Evolutionary conservation across 1,284 basidiomycete genomes (phyloP).

Genomic region (Cerrena zonata): DNA sequence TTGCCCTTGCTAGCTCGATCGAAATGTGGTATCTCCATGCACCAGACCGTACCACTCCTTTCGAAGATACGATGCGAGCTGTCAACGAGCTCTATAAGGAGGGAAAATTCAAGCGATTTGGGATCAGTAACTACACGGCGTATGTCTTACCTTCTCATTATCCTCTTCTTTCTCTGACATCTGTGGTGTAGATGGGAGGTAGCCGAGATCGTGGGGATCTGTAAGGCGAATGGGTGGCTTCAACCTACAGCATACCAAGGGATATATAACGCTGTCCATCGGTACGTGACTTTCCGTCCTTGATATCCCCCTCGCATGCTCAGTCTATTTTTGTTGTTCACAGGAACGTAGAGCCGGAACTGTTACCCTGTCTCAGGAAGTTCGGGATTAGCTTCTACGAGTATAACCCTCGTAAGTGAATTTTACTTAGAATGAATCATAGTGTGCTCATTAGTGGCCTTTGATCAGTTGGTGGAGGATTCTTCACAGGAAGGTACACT

Average conservation of each 20-base stretch:
- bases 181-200: conserved; percentile 44
- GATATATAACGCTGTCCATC: conserved; percentile 50
- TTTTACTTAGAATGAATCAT: no score
- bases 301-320: background rate
- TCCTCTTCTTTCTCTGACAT: background rate
- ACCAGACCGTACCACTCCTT: conserved; percentile 44
- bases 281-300: conserved; percentile 16
- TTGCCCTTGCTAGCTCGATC: conserved; percentile 17
- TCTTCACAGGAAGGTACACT: conserved; percentile 33
- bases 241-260: conserved; percentile 69
- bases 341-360: conserved; percentile 48
- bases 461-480: conserved; percentile 34
- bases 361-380: conserved; percentile 60
- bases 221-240: conserved; percentile 49
- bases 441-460: no score
- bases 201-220: conserved; percentile 56
- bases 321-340: background rate
- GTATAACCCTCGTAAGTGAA: conserved; percentile 43
- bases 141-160: conserved; percentile 16
- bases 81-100: conserved; percentile 46
- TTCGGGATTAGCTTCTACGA: conserved; percentile 58
- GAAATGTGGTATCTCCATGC: conserved; percentile 55
- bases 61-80: conserved; percentile 43
- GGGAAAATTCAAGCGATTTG: conserved; percentile 41
- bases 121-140: conserved; percentile 48